phyloP scores from a whole-genome alignment of 805 yeast species.

The Wickerhamiella qilinensis region DNA sequence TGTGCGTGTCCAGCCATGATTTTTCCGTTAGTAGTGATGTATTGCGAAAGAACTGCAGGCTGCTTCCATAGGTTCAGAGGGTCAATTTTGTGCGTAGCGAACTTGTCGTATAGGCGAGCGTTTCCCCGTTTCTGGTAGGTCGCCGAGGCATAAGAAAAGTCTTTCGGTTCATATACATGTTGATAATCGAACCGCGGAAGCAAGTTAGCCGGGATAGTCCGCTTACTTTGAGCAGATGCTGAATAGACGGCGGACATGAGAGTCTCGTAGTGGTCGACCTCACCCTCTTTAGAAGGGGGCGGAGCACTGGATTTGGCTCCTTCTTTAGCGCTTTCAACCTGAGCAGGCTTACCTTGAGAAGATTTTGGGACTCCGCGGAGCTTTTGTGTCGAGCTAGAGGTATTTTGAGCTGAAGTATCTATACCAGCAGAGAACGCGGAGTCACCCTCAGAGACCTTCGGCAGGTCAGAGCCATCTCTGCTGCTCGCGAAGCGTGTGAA shows the following conservation, averaged over 20 bases:
- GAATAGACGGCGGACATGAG: neutral
- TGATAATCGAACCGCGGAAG: conserved; percentile 30
- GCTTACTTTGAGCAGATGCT: neutral
- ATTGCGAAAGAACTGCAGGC: conserved; percentile 53
- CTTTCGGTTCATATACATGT: conserved; percentile 64
- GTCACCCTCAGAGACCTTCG: too few relatives aligned
- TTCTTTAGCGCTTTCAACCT: too few relatives aligned
- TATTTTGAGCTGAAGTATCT: too few relatives aligned
- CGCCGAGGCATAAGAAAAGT: conserved; percentile 47
- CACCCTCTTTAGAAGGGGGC: too few relatives aligned
- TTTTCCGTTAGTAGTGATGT: conserved; percentile 55
- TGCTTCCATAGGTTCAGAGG: conserved; percentile 58
- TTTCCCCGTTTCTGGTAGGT: conserved; percentile 8
- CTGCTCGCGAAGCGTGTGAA: too few relatives aligned
- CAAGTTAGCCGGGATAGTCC: conserved; percentile 6
- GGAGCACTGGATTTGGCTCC: too few relatives aligned
- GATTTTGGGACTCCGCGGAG: too few relatives aligned
- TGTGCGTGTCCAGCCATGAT: conserved; percentile 58
- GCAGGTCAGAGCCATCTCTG: too few relatives aligned
- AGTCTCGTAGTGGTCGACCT: neutral
- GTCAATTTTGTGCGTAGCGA: conserved; percentile 22
- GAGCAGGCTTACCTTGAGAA: too few relatives aligned
- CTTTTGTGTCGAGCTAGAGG: too few relatives aligned
- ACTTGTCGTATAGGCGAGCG: conserved; percentile 17
- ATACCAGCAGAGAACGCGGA: too few relatives aligned